phyloP scores from a whole-genome alignment of 2,329 filamentous ascomycete genomes.

The Stagonosporopsis vannaccii region DNA sequence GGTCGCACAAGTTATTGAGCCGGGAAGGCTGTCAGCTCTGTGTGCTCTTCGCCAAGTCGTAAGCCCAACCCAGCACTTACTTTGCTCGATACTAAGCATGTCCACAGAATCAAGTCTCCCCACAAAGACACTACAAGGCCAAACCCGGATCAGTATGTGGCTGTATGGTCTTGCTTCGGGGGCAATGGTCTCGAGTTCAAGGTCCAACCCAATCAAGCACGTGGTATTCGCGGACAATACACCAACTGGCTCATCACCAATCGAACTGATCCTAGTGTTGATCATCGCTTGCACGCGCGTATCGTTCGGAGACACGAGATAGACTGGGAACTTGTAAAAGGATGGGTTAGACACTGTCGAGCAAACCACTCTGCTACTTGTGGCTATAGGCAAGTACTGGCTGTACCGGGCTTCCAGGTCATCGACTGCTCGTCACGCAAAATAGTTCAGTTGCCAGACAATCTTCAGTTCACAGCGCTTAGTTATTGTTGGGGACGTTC shows the following conservation, averaged over 20 bases:
- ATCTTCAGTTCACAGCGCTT: neutral
- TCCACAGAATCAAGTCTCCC: neutral
- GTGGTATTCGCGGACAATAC: neutral
- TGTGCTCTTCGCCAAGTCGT: constrained; percentile 3
- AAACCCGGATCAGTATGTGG: neutral
- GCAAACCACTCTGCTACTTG: neutral
- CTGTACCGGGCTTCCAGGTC: constrained; percentile 4
- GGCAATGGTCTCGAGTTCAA: constrained; percentile 3
- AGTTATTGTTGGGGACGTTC: constrained; percentile 17
- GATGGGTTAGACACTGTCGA: neutral
- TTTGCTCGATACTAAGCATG: neutral
- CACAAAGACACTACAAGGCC: neutral
- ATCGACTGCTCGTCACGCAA: constrained; percentile 5
- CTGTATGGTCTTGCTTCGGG: constrained; percentile 1
- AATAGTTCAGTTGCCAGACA: neutral
- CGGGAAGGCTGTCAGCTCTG: constrained; percentile 7
- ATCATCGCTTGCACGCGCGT: neutral
- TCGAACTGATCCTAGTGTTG: neutral
- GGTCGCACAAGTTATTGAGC: neutral
- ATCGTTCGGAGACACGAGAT: neutral
- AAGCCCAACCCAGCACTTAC: neutral
- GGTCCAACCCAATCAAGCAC: neutral
- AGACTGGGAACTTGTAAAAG: neutral
- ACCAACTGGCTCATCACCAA: neutral
- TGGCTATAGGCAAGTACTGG: neutral